These are phyloP conservation scores for Thalassiosira exigua DNA, from an alignment of 352 stramenopile species.

Conservation along the genomic window DNA sequence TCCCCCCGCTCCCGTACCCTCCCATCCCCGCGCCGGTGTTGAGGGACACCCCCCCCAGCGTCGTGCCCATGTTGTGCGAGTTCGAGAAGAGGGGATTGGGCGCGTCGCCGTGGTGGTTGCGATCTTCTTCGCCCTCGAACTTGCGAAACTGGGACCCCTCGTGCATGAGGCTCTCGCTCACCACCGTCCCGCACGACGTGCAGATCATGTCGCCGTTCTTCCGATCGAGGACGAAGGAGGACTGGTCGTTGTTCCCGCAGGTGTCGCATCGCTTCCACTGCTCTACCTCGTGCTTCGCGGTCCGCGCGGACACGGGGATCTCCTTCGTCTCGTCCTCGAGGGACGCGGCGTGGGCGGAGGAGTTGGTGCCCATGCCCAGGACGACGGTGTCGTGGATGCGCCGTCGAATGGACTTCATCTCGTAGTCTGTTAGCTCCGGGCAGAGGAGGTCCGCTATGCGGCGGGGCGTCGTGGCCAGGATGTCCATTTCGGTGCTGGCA, in stretches of 20 bases:
- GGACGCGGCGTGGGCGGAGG: conserved; percentile 18
- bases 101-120: conserved; percentile 94
- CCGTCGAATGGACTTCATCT: conserved; percentile 71
- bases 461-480: conserved; percentile 77
- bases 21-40: conserved; percentile 64
- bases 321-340: conserved; percentile 63
- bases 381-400: conserved; percentile 83
- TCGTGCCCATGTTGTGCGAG: conserved; percentile 94
- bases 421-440: conserved; percentile 62
- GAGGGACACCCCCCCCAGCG: conserved; percentile 86
- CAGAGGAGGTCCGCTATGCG: conserved; percentile 79
- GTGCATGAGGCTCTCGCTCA: conserved; percentile 94
- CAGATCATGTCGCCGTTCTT: conserved; percentile 86
- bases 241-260: conserved; percentile 80
- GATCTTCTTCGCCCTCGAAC: conserved; percentile 96
- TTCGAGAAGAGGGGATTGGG: conserved; percentile 95
- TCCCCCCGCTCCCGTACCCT: conserved; percentile 67
- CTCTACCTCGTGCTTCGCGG: conserved; percentile 65
- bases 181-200: conserved; percentile 92
- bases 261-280: conserved; percentile 77
- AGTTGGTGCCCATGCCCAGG: conserved; percentile 66
- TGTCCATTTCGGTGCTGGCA: conserved; percentile 69
- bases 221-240: conserved; percentile 73
- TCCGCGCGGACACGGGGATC: conserved; percentile 50
- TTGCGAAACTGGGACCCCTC: conserved; percentile 95